Evolutionary conservation across 176 grass and related monocot genomes (phyloP), one percentile per base, ranked within the genome.

Genomic region (Rhynchospora tenuis): DNA sequence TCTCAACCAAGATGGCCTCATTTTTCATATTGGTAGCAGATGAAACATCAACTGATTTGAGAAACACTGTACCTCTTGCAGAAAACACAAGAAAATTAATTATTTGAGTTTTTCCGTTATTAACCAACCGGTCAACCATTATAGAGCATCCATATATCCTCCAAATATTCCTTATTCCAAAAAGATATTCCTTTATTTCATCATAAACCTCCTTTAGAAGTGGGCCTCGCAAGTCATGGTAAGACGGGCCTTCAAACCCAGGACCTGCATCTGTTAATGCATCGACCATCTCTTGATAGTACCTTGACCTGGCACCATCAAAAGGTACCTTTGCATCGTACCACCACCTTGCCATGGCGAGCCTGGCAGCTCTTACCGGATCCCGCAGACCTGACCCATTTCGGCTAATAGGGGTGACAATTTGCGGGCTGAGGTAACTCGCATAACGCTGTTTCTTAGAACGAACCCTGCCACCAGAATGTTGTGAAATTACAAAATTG

Each of bases 61-160:
- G 83, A 79, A 91, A 86, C 29, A 88, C 84, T 8, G 63, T 80
- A 19, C 83, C 89, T 70, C 78, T 83, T 17, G 83, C 75, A n/a
- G 80, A 91, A 86, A 88, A 86, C 17, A 83, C 27, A 57, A 88
- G 78, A 48, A 91, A 88, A 65, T 88, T 91, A 70, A 91, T 64
- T 0, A 91, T 50, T 6, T 54, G 29, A 19, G 43, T 31, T 52
- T 74, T 62, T 48, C 26, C 43, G 23, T 17, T 42, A 82, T 91
- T 79, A 9, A 61, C 62, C 20, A 77, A 82, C 29, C 83, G 72
- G 64, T 86, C 63, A 13, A 77, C 31, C 83, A 83, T 80, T 57
- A 86, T 69, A 62, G 70, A 84, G 78, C 83, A 88, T 7, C 89
- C 86, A 56, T 83, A 83, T 7, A 66, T 55, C 72, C 54, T 73